A percentile compares a stretch with the other conserved stretches of the same genome.
Conservation (phyloP, 2,329 filamentous ascomycete species). For the Cryphonectria naterciae region DNA sequence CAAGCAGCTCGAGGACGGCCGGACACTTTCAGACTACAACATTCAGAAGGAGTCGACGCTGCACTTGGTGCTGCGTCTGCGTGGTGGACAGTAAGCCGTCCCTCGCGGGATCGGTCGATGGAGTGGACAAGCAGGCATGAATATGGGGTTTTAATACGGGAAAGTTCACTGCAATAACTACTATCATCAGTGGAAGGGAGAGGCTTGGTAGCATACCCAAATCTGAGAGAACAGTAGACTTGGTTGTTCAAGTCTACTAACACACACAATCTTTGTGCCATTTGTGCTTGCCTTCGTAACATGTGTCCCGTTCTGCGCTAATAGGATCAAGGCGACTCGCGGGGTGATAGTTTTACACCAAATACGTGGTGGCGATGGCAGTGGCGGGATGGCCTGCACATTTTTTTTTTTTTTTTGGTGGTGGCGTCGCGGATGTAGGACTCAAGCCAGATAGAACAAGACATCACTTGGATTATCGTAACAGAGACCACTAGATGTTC, state of each 20-base stretch:
- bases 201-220: slow-evolving; percentile 13
- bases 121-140: neutral
- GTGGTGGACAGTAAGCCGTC: slow-evolving; percentile 60
- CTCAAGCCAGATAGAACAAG: neutral
- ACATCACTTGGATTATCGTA: neutral
- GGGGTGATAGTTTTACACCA: neutral
- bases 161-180: slow-evolving; percentile 17
- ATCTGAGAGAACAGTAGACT: slow-evolving; percentile 19
- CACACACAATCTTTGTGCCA: neutral
- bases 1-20: slow-evolving; percentile 75
- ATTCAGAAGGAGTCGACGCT: slow-evolving; percentile 80
- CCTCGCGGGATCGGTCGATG: neutral
- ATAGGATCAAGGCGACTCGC: neutral
- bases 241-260: slow-evolving; percentile 12
- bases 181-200: slow-evolving; percentile 6
- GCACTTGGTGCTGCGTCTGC: slow-evolving; percentile 71
- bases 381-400: neutral
- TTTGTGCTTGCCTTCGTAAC: neutral
- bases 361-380: neutral
- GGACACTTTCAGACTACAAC: slow-evolving; percentile 85
- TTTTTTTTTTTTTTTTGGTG: neutral
- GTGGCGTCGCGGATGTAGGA: neutral
- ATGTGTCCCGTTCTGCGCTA: neutral
- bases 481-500: neutral
- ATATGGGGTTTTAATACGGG: neutral